These are phyloP conservation scores for Diaporthe eres DNA, from an alignment of 2,329 filamentous ascomycete species.

Conservation along the genomic window DNA sequence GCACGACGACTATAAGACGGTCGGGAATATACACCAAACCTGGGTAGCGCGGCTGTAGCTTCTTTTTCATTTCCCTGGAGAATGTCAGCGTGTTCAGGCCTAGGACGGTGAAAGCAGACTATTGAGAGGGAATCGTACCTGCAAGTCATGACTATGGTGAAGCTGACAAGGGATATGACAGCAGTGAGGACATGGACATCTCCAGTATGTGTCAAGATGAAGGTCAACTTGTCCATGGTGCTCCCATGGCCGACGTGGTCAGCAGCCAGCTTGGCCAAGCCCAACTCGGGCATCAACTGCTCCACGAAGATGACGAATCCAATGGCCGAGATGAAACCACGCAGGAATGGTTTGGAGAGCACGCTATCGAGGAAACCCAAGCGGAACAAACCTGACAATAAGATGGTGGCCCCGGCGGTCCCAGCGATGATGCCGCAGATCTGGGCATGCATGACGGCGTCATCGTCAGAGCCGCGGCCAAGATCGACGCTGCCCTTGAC, in stretches of 20 bases:
- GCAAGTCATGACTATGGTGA: conserved; percentile 91
- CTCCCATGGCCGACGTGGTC: conserved; percentile 82
- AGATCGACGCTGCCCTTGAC: conserved; percentile 82
- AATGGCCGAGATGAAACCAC: conserved; percentile 97
- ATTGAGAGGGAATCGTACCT: conserved; percentile 65
- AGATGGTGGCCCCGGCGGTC: conserved; percentile 88
- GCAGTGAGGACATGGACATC: conserved; percentile 82
- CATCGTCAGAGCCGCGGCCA: conserved; percentile 75
- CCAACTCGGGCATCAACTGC: conserved; percentile 92
- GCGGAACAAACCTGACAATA: conserved; percentile 87
- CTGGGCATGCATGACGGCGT: conserved; percentile 78
- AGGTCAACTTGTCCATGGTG: conserved; percentile 86
- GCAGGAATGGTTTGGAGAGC: conserved; percentile 89
- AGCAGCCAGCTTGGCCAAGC: conserved; percentile 77
- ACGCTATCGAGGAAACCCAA: conserved; percentile 96
- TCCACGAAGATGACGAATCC: conserved; percentile 97
- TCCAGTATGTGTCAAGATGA: conserved; percentile 77
- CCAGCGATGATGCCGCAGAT: conserved; percentile 91
- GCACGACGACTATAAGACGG: conserved; percentile 88
- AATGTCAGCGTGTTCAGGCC: neutral
- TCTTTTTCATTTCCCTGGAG: conserved; percentile 82
- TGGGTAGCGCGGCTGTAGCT: conserved; percentile 83
- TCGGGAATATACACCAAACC: conserved; percentile 91
- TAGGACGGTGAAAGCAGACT: neutral
- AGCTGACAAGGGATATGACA: conserved; percentile 82